phyloP scores from a whole-genome alignment of 805 yeast species.

The Candida adriatica region DNA sequence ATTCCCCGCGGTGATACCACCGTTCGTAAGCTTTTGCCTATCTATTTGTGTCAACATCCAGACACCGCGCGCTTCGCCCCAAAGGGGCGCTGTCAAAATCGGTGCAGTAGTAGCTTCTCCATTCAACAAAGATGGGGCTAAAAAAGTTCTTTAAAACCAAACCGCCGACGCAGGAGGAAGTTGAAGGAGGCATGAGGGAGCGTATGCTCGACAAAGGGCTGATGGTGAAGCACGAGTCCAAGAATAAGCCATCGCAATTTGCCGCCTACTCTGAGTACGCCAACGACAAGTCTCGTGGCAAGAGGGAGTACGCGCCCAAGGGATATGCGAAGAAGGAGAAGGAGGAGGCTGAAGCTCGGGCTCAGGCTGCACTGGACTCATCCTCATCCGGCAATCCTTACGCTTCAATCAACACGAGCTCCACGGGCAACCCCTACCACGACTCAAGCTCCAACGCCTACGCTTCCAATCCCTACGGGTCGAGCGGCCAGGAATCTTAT shows the following conservation, averaged over 20 bases:
- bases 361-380: too few species aligned
- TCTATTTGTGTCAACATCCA: too few species aligned
- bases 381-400: too few species aligned
- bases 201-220: conserved; percentile 37
- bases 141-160: conserved; percentile 38
- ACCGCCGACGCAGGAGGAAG: conserved; percentile 40
- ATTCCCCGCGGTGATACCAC: too few species aligned
- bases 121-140: conserved; percentile 42
- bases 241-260: conserved; percentile 33
- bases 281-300: conserved; percentile 28
- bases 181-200: conserved; percentile 34
- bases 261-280: conserved; percentile 43
- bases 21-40: too few species aligned
- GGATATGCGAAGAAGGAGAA: conserved; percentile 27
- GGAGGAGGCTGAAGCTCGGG: conserved; percentile 10
- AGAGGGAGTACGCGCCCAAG: conserved; percentile 32
- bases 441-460: conserved; percentile 1
- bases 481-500: too few species aligned
- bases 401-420: too few species aligned
- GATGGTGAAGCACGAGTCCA: conserved; percentile 28
- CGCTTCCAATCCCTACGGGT: conserved; percentile 5
- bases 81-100: too few species aligned
- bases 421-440: conserved; percentile 14
- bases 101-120: too few species aligned
- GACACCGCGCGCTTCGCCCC: too few species aligned